Conservation (phyloP, 768 basidiomycete genomes). For the Lactarius deliciosus region DNA sequence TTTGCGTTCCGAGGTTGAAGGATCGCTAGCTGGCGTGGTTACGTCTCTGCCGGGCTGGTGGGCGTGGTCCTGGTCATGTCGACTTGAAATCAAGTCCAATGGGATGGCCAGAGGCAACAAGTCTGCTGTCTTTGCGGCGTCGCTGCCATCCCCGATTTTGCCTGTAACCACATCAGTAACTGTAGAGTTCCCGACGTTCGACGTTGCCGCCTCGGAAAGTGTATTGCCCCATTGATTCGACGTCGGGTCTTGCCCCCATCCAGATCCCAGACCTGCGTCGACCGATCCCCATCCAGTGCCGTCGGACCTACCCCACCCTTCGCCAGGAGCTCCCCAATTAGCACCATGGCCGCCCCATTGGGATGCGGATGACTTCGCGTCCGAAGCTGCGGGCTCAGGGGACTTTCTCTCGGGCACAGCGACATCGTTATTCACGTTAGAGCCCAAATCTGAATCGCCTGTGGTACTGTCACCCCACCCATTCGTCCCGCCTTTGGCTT, state of each 20-base stretch:
- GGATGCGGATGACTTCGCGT: background rate
- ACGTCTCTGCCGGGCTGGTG: background rate
- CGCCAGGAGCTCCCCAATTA: slow-evolving; percentile 14
- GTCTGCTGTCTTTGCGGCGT: background rate
- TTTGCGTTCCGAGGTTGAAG: background rate
- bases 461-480: slow-evolving; percentile 19
- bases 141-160: background rate
- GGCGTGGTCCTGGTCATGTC: background rate
- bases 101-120: background rate
- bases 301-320: background rate
- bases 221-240: background rate
- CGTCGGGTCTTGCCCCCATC: slow-evolving; percentile 17
- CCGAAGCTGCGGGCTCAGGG: background rate
- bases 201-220: background rate
- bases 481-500: background rate
- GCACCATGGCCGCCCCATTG: background rate
- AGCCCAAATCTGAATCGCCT: slow-evolving; percentile 15
- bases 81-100: background rate
- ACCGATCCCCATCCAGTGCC: slow-evolving; percentile 3
- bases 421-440: background rate
- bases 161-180: background rate
- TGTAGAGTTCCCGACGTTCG: background rate
- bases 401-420: slow-evolving; percentile 3
- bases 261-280: background rate
- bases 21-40: background rate